Evolutionary conservation across 2,329 filamentous ascomycete genomes (phyloP).

Genomic region (Epichloe gansuensis): DNA sequence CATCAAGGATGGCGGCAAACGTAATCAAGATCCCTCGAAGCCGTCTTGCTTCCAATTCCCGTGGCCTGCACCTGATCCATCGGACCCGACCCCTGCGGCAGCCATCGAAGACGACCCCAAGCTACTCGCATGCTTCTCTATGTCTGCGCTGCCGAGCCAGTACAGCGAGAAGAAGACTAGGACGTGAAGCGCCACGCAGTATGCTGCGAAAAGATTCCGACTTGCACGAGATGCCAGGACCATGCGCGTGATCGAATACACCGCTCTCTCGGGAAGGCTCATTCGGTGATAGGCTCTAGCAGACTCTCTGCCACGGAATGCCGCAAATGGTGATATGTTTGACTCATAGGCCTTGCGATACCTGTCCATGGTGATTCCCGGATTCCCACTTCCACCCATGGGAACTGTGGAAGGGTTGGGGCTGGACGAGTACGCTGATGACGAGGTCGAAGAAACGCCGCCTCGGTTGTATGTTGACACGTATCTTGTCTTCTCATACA

Average conservation of each 20-base stretch:
- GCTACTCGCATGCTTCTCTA: slow-evolving; percentile 47
- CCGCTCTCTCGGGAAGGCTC: slow-evolving; percentile 78
- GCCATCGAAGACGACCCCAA: slow-evolving; percentile 38
- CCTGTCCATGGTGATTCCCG: slow-evolving; percentile 62
- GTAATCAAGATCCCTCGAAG: slow-evolving; percentile 31
- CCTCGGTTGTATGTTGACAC: slow-evolving; percentile 83
- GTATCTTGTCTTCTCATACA: slow-evolving; percentile 97
- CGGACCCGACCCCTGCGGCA: slow-evolving; percentile 32
- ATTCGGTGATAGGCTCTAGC: slow-evolving; percentile 84
- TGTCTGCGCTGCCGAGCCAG: slow-evolving; percentile 61
- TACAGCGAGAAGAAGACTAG: slow-evolving; percentile 81
- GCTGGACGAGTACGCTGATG: slow-evolving; percentile 55
- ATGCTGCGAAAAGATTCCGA: slow-evolving; percentile 85
- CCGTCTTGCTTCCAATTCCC: slow-evolving; percentile 55
- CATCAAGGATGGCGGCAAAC: background rate
- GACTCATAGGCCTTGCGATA: slow-evolving; percentile 91
- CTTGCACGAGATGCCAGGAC: slow-evolving; percentile 83
- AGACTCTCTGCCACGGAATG: slow-evolving; percentile 87
- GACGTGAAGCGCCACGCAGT: slow-evolving; percentile 79
- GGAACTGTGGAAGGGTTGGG: slow-evolving; percentile 65
- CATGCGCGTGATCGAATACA: slow-evolving; percentile 84
- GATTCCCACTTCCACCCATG: slow-evolving; percentile 40
- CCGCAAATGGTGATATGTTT: slow-evolving; percentile 89
- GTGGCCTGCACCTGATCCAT: slow-evolving; percentile 24
- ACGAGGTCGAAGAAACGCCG: slow-evolving; percentile 45